phyloP scores from a whole-genome alignment of 805 yeast species.

The Priceomyces medius region DNA sequence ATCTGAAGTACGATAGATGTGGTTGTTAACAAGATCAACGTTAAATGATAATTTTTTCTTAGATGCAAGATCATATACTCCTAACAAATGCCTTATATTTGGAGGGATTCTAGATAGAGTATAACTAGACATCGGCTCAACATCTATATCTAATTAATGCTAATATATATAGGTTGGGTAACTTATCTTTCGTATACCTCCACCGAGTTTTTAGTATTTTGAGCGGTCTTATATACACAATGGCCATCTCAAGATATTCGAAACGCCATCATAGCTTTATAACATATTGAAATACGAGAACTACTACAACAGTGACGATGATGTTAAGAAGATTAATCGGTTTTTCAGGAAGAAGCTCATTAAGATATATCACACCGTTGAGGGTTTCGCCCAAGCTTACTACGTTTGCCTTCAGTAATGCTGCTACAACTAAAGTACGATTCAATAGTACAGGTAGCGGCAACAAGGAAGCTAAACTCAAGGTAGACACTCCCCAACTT shows the following conservation, averaged over 20 bases:
- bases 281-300: neutral
- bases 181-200: no score
- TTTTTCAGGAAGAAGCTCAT: neutral
- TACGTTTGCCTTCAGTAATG: neutral
- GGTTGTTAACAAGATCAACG: constrained; percentile 13
- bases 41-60: constrained; percentile 8
- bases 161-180: no score
- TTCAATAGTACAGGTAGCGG: constrained; percentile 1
- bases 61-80: constrained; percentile 19
- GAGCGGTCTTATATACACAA: neutral
- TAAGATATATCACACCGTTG: neutral
- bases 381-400: neutral
- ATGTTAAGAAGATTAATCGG: neutral
- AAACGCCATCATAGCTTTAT: neutral
- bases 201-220: no score
- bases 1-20: constrained; percentile 16
- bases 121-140: constrained; percentile 16
- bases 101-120: constrained; percentile 22
- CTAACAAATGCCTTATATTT: constrained; percentile 17
- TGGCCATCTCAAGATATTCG: constrained; percentile 1
- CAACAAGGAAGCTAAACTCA: constrained; percentile 25
- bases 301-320: neutral
- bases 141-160: no score
- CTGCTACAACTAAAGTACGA: neutral
- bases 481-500: constrained; percentile 72